These are phyloP conservation scores for Chondrus crispus DNA, from an alignment of 23 red algal genomes.

Conservation along the genomic window DNA sequence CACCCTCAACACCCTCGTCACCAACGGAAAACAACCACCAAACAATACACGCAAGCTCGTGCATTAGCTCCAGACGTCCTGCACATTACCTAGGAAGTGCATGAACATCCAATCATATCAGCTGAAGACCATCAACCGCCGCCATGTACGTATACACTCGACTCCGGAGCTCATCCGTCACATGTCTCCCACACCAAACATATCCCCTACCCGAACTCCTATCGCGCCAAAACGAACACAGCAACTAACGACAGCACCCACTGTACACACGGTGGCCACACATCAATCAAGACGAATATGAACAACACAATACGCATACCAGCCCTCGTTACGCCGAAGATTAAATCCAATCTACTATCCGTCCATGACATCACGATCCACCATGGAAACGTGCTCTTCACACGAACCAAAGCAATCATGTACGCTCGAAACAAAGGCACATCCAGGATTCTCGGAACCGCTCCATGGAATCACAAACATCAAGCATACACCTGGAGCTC, in stretches of 20 bases:
- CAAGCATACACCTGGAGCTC: neutral
- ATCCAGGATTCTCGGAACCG: neutral
- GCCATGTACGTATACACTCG: neutral
- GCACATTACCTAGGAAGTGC: too few species aligned
- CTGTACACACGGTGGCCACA: neutral
- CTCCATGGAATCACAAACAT: neutral
- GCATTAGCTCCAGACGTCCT: too few species aligned
- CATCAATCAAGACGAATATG: neutral
- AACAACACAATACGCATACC: neutral
- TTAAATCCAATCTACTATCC: neutral
- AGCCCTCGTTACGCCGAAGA: neutral
- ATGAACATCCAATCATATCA: too few species aligned
- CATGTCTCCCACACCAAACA: neutral
- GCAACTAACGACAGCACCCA: neutral
- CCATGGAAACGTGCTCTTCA: neutral
- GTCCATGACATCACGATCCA: neutral
- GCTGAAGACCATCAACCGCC: too few species aligned
- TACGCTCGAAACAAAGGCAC: neutral
- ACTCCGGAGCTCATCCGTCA: neutral
- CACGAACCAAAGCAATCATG: neutral
- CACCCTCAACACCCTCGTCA: neutral
- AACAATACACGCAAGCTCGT: too few species aligned
- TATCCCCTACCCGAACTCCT: neutral
- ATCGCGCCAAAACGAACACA: neutral
- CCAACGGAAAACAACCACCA: too few species aligned